Base-by-base conservation (phyloP, 2,329 filamentous ascomycete genomes). In the Diaporthe helianthi region DNA sequence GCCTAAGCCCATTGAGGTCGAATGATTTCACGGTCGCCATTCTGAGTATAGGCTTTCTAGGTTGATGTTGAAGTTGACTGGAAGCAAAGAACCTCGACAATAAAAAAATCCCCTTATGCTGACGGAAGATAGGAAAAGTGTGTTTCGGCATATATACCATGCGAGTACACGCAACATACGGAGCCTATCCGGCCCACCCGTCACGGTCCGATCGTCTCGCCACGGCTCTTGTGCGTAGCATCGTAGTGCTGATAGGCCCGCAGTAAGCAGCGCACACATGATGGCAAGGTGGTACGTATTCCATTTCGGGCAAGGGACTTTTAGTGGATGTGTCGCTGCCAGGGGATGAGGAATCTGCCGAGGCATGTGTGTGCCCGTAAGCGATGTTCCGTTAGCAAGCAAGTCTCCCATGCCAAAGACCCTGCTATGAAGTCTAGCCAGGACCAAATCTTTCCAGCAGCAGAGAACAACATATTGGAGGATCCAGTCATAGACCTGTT, bases 401-500 rank as follows among this genome's bases (percentile, higher is more conserved):
- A 38, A n/a, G n/a, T n/a, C n/a, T n/a, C 3, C 31, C 47, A 5
- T 49, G 47, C 47, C 9, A 26, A 49, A 49, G 22, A 26, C 47
- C 47, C 22, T 46, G 44, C 44, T 31, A 52, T 29, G 5, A 52
- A 52, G 15, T 52, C 24, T 52, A 52, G 49, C 49, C 24, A 52
- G 24, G 49, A 52, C 15, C 49, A 19, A 52, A 17, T 19, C 15
- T 31, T 52, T 52, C 49, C 4, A 52, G 24, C 26, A 52, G 13
- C 49, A 31, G 49, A 31, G 26, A 52, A 52, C 15, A 52, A 52
- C 26, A 52, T 52, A 7, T 52, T 52, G 49, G 49, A 52, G 15
- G 13, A 52, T 52, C 49, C 49, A 7, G 49, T 52, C 49, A 52
- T 52, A 31, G 26, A 52, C 49, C 49, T 52, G 49, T 52, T 52